phyloP scores from a whole-genome alignment of 2,329 filamentous ascomycete species.

The Diaporthe caulivora region DNA sequence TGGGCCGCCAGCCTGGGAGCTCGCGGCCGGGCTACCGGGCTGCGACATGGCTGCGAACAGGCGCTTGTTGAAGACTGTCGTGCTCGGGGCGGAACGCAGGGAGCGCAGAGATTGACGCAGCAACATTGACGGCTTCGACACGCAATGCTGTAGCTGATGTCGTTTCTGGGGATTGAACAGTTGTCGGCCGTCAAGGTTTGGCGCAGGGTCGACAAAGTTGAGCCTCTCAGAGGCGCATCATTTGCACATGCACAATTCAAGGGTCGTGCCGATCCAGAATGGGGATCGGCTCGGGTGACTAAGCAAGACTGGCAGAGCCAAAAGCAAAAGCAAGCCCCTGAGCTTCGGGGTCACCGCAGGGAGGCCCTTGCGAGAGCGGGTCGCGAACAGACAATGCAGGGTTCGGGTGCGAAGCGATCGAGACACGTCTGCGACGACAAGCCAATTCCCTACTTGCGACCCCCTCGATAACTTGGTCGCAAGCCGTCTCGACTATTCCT shows the following conservation, averaged over 20 bases:
- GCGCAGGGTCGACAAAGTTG: conserved; percentile 6
- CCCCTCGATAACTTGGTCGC: not conserved
- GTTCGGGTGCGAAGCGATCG: conserved; percentile 26
- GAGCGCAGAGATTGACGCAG: conserved; percentile 35
- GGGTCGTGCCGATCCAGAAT: conserved; percentile 9
- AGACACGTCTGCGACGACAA: conserved; percentile 35
- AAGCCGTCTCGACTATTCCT: not conserved
- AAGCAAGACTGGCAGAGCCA: not conserved
- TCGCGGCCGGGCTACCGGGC: conserved; percentile 4
- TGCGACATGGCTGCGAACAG: conserved; percentile 32
- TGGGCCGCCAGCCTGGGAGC: conserved; percentile 24
- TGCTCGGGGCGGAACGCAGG: conserved; percentile 27
- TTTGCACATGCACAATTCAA: conserved; percentile 10
- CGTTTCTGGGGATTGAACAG: not conserved
- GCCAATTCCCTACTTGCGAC: not conserved
- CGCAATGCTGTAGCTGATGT: not conserved
- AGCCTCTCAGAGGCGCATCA: conserved; percentile 17
- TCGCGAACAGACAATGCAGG: conserved; percentile 29
- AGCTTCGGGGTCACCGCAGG: conserved; percentile 17
- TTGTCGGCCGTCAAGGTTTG: not conserved
- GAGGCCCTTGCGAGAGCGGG: conserved; percentile 20
- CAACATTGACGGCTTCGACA: conserved; percentile 30
- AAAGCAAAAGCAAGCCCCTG: no score
- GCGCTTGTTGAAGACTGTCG: conserved; percentile 12
- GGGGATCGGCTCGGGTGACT: conserved; percentile 4